Percentiles rank a stretch among this genome's conserved stretches.
These are phyloP conservation scores for Hortiboletus campestris DNA, from an alignment of 768 basidiomycete species.

Conservation along the genomic window DNA sequence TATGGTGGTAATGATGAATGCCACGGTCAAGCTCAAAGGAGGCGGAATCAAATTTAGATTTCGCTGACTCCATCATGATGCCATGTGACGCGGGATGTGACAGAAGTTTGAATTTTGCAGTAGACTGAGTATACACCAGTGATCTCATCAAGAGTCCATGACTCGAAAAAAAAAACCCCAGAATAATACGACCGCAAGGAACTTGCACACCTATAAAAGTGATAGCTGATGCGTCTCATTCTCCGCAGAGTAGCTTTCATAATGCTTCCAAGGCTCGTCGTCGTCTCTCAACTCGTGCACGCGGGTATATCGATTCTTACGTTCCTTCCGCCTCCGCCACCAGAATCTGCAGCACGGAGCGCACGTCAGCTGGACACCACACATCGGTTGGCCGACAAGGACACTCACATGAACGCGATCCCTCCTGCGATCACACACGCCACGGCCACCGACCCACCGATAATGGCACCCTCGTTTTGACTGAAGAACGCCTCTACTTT, in stretches of 20 bases:
- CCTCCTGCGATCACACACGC: constrained; percentile 39
- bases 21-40: too few relatives aligned
- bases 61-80: too few relatives aligned
- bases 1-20: too few relatives aligned
- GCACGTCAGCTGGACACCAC: background rate
- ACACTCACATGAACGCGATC: constrained; percentile 35
- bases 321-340: constrained; percentile 27
- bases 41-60: too few relatives aligned
- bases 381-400: background rate
- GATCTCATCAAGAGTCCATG: background rate
- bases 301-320: constrained; percentile 18
- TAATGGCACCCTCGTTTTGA: constrained; percentile 44
- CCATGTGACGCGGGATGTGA: too few relatives aligned
- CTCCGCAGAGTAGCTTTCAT: constrained; percentile 17
- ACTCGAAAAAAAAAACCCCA: too few relatives aligned
- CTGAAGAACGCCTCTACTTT: constrained; percentile 45
- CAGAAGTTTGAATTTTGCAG: too few relatives aligned
- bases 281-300: constrained; percentile 28
- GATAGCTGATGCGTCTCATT: constrained; percentile 17
- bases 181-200: background rate
- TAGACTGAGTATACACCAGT: background rate
- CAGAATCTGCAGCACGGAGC: constrained; percentile 21
- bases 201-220: background rate
- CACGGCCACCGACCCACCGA: constrained; percentile 48
- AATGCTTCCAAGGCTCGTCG: constrained; percentile 31